A percentile compares a stretch with the other conserved stretches of the same genome.
Evolutionary conservation across 768 basidiomycete genomes (phyloP).

Genomic region (Bullera alba): DNA sequence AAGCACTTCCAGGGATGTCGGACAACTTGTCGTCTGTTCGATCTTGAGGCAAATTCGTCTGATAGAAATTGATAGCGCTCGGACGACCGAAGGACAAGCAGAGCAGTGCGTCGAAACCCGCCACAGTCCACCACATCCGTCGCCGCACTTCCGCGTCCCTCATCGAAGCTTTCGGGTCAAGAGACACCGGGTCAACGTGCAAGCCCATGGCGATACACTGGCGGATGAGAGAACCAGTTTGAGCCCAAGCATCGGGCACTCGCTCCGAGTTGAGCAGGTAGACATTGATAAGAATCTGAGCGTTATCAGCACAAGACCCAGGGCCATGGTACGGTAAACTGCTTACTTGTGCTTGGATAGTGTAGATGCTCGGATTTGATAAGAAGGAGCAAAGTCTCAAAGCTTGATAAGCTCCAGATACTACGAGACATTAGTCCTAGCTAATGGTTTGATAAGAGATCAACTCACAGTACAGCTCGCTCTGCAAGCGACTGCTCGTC

Average conservation of each 20-base stretch:
- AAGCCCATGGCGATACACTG: conserved; percentile 43
- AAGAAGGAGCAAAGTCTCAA: conserved; percentile 42
- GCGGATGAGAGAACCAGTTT: conserved; percentile 33
- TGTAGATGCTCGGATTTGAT: conserved; percentile 38
- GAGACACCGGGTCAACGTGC: conserved; percentile 39
- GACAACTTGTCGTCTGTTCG: conserved; percentile 36
- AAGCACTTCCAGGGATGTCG: conserved; percentile 27
- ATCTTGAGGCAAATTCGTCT: conserved; percentile 41
- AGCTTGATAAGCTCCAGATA: conserved; percentile 45
- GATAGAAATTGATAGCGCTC: conserved; percentile 39
- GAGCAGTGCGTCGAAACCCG: conserved; percentile 40
- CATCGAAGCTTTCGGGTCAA: conserved; percentile 36
- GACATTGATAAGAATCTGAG: conserved; percentile 34
- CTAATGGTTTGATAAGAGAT: not conserved
- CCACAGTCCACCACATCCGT: conserved; percentile 44
- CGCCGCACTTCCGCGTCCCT: conserved; percentile 39
- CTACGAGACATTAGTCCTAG: conserved; percentile 11
- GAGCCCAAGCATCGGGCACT: conserved; percentile 40
- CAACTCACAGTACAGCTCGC: conserved; percentile 41
- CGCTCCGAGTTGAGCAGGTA: conserved; percentile 40
- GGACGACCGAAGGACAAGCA: conserved; percentile 43
- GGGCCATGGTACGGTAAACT: not conserved
- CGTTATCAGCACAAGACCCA: not conserved
- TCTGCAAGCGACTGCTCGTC: conserved; percentile 40
- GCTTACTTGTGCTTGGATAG: conserved; percentile 33